These are phyloP conservation scores for Myriangium duriaei DNA, from an alignment of 2,329 filamentous ascomycete genomes.

Conservation along the genomic window DNA sequence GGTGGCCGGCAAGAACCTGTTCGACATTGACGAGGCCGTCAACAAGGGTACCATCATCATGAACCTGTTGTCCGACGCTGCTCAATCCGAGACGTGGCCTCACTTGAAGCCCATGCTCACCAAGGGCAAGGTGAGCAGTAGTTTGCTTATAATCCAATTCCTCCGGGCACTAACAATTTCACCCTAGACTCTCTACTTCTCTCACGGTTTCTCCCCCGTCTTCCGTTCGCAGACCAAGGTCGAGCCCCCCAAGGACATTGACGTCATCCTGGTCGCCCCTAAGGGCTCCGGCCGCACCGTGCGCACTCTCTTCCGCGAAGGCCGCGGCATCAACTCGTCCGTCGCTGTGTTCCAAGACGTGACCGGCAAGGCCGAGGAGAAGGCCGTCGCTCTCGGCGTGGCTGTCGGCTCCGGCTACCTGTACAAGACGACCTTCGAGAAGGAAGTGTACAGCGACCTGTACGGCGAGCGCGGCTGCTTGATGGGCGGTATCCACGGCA, in stretches of 20 bases:
- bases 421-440: conserved; percentile 99
- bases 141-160: background rate
- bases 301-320: conserved; percentile 96
- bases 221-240: conserved; percentile 99
- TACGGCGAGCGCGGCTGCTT: conserved; percentile 99
- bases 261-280: conserved; percentile 98
- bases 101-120: conserved; percentile 94
- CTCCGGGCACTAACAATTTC: conserved; percentile 11
- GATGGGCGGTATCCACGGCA: conserved; percentile 99
- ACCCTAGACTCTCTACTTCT: conserved; percentile 92
- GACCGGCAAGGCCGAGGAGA: conserved; percentile 95
- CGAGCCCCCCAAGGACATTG: conserved; percentile 86
- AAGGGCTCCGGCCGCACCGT: conserved; percentile 99
- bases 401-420: conserved; percentile 96
- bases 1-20: conserved; percentile 97
- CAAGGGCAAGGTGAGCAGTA: conserved; percentile 76
- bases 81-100: conserved; percentile 98
- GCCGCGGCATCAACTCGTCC: conserved; percentile 98
- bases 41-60: conserved; percentile 87
- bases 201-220: conserved; percentile 98
- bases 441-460: conserved; percentile 99
- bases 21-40: conserved; percentile 96
- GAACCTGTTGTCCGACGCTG: conserved; percentile 97
- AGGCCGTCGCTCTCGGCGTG: conserved; percentile 90
- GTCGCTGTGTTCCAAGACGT: conserved; percentile 98